A percentile compares a stretch with the other conserved stretches of the same genome.
Evolutionary conservation across 139 green algal genomes (phyloP).

Genomic region (Asterochloris sp.): DNA sequence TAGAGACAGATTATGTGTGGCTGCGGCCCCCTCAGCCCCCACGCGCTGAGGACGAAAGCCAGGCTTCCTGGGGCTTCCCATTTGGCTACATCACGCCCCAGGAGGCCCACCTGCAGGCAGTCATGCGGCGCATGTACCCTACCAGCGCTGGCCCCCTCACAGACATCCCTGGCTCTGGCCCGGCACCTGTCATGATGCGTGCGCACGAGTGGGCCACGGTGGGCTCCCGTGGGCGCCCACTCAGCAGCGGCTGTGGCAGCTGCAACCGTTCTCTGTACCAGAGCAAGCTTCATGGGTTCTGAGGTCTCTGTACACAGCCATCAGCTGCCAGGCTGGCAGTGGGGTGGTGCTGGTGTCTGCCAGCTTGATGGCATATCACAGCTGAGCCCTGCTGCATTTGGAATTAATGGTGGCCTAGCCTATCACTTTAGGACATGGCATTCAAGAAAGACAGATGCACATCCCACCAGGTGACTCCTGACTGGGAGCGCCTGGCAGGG

Average conservation of each 20-base stretch:
- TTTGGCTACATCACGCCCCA: constrained; percentile 79
- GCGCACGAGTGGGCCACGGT: constrained; percentile 49
- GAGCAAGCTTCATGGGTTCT: not conserved
- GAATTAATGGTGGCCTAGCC: no score
- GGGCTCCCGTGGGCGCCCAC: not conserved
- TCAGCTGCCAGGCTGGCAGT: no score
- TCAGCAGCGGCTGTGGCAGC: no score
- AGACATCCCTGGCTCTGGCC: constrained; percentile 40
- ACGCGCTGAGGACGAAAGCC: constrained; percentile 28
- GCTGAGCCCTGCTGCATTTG: no score
- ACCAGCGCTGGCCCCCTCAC: constrained; percentile 24
- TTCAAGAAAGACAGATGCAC: no score
- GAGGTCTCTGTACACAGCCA: no score
- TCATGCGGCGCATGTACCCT: constrained; percentile 52
- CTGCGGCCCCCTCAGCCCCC: constrained; percentile 52
- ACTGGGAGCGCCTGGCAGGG: no score
- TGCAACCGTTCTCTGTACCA: not conserved
- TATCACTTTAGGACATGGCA: no score
- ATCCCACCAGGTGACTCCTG: no score
- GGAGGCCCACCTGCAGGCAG: not conserved
- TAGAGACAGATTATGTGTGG: constrained; percentile 87
- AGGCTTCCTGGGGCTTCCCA: constrained; percentile 45
- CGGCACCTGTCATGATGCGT: constrained; percentile 43
- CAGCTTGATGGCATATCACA: no score
- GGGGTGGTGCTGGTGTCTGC: no score